Conservation (phyloP, 164 flowering plant genomes). For the Vitis riparia region DNA sequence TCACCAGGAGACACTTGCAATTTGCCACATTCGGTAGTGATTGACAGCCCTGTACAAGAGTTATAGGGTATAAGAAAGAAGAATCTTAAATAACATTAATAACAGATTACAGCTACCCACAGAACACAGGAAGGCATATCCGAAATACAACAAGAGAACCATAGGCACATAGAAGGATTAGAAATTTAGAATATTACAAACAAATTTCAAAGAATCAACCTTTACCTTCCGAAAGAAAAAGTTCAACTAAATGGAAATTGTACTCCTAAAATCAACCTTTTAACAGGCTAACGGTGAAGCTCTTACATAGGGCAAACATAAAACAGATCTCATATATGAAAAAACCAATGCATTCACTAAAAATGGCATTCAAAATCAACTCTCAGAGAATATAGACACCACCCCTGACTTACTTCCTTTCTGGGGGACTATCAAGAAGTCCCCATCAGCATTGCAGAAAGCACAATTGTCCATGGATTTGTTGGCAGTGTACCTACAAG, state of each 20-base stretch:
- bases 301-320: neutral
- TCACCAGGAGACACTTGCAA: conserved; percentile 87
- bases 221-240: no score
- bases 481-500: conserved; percentile 86
- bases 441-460: conserved; percentile 98
- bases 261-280: neutral
- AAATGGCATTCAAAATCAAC: neutral
- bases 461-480: conserved; percentile 85
- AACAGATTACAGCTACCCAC: no score
- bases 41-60: conserved; percentile 64
- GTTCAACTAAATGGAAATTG: no score
- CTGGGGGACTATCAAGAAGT: conserved; percentile 91
- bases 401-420: conserved; percentile 74
- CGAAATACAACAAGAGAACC: no score
- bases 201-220: neutral
- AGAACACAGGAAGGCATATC: no score
- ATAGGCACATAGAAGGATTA: no score
- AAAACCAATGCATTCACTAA: neutral
- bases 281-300: neutral
- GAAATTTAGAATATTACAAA: no score
- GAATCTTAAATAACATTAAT: neutral
- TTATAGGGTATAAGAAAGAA: neutral
- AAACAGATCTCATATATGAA: neutral
- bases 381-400: neutral
- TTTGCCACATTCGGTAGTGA: conserved; percentile 88